Percentiles rank a stretch among this genome's conserved stretches.
phyloP scores from a whole-genome alignment of 192 early-diverging fungal genomes.

The Coemansia sp. region DNA sequence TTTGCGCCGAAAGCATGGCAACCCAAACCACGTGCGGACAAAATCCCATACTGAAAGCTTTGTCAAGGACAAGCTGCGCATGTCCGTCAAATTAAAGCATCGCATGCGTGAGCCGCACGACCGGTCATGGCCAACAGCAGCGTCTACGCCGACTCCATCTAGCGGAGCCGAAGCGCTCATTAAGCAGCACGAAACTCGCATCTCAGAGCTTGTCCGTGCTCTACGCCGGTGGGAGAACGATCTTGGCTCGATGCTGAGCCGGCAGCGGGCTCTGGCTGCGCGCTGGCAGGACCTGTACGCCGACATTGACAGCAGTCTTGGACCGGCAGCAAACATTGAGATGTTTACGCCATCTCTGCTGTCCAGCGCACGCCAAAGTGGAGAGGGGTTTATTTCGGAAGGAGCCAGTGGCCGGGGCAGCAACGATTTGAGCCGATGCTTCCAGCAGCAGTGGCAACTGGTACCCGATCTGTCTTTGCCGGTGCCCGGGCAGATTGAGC shows the following conservation, averaged over 20 bases:
- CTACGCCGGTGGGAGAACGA: conserved; percentile 43
- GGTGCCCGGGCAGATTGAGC: neutral
- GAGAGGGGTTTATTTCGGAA: neutral
- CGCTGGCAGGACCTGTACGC: conserved; percentile 48
- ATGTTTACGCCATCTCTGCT: conserved; percentile 4
- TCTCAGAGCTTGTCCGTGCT: conserved; percentile 34
- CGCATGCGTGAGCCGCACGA: conserved; percentile 6
- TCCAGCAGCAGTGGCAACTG: conserved; percentile 13
- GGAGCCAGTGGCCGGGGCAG: neutral
- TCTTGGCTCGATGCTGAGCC: conserved; percentile 36
- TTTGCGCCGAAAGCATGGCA: conserved; percentile 41
- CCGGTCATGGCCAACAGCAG: neutral
- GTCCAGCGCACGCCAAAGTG: neutral
- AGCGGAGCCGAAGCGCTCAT: conserved; percentile 40
- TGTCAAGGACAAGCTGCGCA: conserved; percentile 19
- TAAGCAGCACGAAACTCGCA: conserved; percentile 45
- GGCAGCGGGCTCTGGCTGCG: conserved; percentile 32
- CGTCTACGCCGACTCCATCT: conserved; percentile 7
- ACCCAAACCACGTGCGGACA: conserved; percentile 18
- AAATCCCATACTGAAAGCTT: conserved; percentile 26
- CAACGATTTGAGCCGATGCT: neutral
- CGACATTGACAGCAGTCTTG: neutral
- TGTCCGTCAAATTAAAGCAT: conserved; percentile 20
- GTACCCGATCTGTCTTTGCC: neutral
- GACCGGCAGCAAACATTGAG: neutral